These are phyloP conservation scores for Gardenia jasminoides DNA, from an alignment of 257 asterid genomes.

Conservation along the genomic window DNA sequence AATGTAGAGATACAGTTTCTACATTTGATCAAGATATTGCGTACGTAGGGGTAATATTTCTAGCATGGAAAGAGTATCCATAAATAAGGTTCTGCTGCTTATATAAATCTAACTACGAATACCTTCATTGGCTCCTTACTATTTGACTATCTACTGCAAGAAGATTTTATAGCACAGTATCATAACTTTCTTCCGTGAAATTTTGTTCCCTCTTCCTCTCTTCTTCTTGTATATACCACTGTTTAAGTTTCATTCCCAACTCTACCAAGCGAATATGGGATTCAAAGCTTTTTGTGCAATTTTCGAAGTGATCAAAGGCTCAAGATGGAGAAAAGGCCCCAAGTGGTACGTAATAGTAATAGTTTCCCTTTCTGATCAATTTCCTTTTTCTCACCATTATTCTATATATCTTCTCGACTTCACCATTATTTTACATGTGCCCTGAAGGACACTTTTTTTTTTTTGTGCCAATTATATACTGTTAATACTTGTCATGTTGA, in stretches of 20 bases:
- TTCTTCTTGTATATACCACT: background rate
- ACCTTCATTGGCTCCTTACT: no score
- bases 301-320: constrained; percentile 19
- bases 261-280: constrained; percentile 7
- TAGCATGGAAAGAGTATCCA: background rate
- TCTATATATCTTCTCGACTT: no score
- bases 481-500: background rate
- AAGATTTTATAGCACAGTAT: no score
- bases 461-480: background rate
- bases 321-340: constrained; percentile 31
- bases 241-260: background rate
- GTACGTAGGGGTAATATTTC: background rate
- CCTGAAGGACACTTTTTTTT: no score
- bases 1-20: background rate
- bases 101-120: no score
- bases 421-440: background rate
- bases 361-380: no score
- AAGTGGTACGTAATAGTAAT: constrained; percentile 22
- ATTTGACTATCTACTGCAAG: no score
- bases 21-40: background rate
- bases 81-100: no score
- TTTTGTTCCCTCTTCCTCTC: no score
- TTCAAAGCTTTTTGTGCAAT: constrained; percentile 11
- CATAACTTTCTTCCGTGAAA: no score
- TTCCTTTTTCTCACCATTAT: background rate